Conservation (phyloP, 805 yeast species). For the Candida wancherniae region DNA sequence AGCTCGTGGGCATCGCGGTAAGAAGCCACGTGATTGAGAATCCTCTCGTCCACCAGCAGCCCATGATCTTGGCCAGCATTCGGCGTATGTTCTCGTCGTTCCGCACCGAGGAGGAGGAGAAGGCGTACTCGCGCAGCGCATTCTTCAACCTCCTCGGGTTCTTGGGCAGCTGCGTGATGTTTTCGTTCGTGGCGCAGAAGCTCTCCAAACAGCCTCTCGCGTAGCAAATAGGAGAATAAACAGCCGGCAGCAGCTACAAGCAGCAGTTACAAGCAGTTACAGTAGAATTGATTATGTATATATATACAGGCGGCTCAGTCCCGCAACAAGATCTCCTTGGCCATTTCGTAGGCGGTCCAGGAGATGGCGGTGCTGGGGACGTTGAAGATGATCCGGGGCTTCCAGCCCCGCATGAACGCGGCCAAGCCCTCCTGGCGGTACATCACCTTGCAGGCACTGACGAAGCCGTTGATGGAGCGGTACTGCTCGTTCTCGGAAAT, state of each 20-base stretch:
- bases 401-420: constrained; percentile 80
- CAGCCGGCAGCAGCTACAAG: too few species aligned
- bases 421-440: constrained; percentile 52
- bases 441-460: constrained; percentile 66
- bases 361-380: constrained; percentile 96
- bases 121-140: constrained; percentile 70
- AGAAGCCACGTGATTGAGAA: too few species aligned
- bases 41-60: too few species aligned
- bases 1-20: too few species aligned
- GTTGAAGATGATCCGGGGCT: constrained; percentile 87
- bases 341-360: constrained; percentile 98
- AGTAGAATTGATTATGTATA: too few species aligned
- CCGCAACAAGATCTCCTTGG: constrained; percentile 60
- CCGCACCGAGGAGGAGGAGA: constrained; percentile 81
- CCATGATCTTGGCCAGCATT: constrained; percentile 66
- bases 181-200: constrained; percentile 73
- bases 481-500: constrained; percentile 44
- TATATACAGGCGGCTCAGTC: constrained; percentile 11
- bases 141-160: constrained; percentile 76
- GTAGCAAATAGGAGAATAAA: too few species aligned
- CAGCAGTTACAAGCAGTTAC: constrained; percentile 1
- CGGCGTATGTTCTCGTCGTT: constrained; percentile 77
- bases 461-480: constrained; percentile 58
- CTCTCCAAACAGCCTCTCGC: constrained; percentile 27
- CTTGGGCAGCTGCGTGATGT: constrained; percentile 72